phyloP scores from a whole-genome alignment of 768 basidiomycete species.

The Cyathus striatus region DNA sequence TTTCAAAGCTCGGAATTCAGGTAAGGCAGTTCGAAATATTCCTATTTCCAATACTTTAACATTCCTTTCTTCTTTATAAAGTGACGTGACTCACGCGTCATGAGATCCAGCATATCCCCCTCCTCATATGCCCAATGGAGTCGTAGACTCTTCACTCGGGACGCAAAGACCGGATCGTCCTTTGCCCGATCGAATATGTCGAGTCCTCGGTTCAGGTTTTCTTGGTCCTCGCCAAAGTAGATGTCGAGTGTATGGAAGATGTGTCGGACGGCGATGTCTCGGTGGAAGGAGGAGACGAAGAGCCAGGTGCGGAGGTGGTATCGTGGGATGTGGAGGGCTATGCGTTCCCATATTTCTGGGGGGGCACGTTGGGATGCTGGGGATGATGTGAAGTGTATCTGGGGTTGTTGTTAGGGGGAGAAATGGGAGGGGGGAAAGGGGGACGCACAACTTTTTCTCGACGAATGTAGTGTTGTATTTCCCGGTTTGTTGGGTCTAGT shows the following conservation, averaged over 20 bases:
- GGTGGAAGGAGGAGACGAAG: slow-evolving; percentile 57
- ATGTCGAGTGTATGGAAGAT: slow-evolving; percentile 67
- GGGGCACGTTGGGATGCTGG: slow-evolving; percentile 61
- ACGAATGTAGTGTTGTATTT: slow-evolving; percentile 45
- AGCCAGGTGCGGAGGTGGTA: slow-evolving; percentile 69
- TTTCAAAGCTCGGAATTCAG: slow-evolving; percentile 52
- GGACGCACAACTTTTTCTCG: slow-evolving; percentile 40
- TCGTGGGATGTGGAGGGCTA: slow-evolving; percentile 57
- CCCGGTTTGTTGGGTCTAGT: slow-evolving; percentile 55
- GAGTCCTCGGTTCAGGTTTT: slow-evolving; percentile 53
- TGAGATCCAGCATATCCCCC: slow-evolving; percentile 60
- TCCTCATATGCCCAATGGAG: slow-evolving; percentile 70
- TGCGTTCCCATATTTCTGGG: slow-evolving; percentile 63
- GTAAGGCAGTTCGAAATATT: slow-evolving; percentile 58
- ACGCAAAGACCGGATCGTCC: slow-evolving; percentile 55
- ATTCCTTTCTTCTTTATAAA: not conserved
- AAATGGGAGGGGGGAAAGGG: not conserved
- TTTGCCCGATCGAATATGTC: slow-evolving; percentile 68
- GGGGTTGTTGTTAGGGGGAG: not conserved
- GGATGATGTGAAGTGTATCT: slow-evolving; percentile 50
- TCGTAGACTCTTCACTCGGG: slow-evolving; percentile 50
- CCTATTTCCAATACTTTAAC: slow-evolving; percentile 22
- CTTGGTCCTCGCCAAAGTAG: slow-evolving; percentile 62
- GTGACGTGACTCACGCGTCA: slow-evolving; percentile 36
- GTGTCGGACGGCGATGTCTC: slow-evolving; percentile 57